Evolutionary conservation across 164 flowering plant genomes (phyloP), one percentile per base, ranked within the genome.

Genomic region (Umbilicus rupestris): DNA sequence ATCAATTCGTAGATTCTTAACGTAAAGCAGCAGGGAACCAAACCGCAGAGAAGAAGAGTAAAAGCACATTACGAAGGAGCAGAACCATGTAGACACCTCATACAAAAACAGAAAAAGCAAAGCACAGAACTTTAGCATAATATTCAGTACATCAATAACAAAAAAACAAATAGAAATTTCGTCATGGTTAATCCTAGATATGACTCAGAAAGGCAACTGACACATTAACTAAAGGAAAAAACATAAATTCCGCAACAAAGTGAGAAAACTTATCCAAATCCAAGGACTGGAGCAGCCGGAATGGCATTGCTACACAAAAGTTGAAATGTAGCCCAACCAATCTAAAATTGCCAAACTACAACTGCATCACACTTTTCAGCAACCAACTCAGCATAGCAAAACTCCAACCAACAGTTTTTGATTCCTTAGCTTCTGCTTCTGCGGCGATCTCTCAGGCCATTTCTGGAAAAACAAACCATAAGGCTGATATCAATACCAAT

Each of bases 21-120:
- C 10, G 46, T 35, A 63, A 41, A 20, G 45, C 65, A 62, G 65
- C 26, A 33, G 65, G 28, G 42, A 35, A 63, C 28, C 29, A 62
- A 52, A 24, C 60, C 60, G 16, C 65, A 63, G 45, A 63, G 46
- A 63, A 63, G 46, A 63, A 37, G 45, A n/a, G 65, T 20, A 63
- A 29, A 63, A 37, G 45, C 65, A 63, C 29, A 63, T 20, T 37
- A 39, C 26, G 45, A 63, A 39, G 44, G 45, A 37, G 65, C 65
- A 63, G 65, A 63, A 63, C 46, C 46, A 63, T 33, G 42, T 20
- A 63, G 65, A 63, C 42, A 63, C 65, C 46, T 63, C 65, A 63
- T 55, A 55, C 60, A 55, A 55, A 63, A 11, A 63, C 42, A 41
- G 39, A 45, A 63, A 63, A 62, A 63, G 30, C 24, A 63, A 63